Evolutionary conservation across 257 asterid genomes (phyloP).

Genomic region (Solanum bulbocastanum): DNA sequence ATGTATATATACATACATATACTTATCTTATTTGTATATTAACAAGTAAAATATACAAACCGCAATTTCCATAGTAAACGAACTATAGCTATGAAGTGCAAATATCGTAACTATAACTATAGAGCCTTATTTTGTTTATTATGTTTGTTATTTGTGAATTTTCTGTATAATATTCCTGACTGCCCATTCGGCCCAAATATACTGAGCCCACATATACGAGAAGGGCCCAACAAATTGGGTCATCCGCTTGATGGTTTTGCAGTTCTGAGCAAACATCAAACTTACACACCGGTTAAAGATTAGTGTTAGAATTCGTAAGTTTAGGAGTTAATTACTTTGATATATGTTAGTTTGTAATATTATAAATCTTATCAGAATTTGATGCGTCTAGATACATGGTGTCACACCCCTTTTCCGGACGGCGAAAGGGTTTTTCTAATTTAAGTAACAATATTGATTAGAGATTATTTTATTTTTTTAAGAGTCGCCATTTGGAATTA

Average conservation of each 20-base stretch:
- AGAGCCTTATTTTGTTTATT: background rate
- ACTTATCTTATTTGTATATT: too few relatives aligned
- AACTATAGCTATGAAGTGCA: rapidly evolving
- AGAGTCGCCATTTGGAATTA: too few relatives aligned
- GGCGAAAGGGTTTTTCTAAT: too few relatives aligned
- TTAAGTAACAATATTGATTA: too few relatives aligned
- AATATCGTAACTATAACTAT: too few relatives aligned
- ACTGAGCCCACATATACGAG: background rate
- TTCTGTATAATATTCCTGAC: too few relatives aligned
- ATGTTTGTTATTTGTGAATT: too few relatives aligned
- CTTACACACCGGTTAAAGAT: background rate
- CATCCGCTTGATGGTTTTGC: background rate
- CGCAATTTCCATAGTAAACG: rapidly evolving
- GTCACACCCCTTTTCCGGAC: too few relatives aligned
- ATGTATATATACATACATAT: background rate
- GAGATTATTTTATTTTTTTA: too few relatives aligned
- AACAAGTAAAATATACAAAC: background rate
- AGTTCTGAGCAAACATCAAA: background rate
- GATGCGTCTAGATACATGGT: too few relatives aligned
- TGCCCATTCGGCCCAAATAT: background rate
- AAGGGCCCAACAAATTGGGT: background rate
- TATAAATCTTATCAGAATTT: too few relatives aligned
- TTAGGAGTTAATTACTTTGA: background rate
- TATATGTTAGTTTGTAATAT: too few relatives aligned
- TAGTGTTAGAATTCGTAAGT: background rate